Base-by-base conservation (phyloP, 2,329 filamentous ascomycete species). In the Cercospora sp. region DNA sequence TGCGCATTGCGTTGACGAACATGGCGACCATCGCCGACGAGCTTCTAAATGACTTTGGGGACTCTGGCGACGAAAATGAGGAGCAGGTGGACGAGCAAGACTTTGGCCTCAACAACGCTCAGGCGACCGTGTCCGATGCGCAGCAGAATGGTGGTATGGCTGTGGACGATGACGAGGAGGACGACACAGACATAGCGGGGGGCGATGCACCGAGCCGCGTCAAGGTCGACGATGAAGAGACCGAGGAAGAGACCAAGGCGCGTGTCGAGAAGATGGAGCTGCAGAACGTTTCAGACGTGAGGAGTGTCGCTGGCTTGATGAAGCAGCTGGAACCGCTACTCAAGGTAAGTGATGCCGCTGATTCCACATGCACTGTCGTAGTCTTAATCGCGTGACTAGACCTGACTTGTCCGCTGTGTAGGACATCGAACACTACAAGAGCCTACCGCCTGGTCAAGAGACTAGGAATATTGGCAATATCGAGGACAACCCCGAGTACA, bases 1-100 rank as follows among this genome's bases (percentile, higher is more conserved):
- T 64, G 70, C 68, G 64, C 55, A 58, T 23, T 20, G 28, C 57
- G 18, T 16, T 13, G 16, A 28, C 31, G 80, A 73, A 63, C 16
- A 96, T 97, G 93, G 93, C 94, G 79, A 96, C 93, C 55, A 86
- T 96, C 71, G 94, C 92, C 70, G 94, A 98, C 76, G 94, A 98
- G 79, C 87, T 99, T 10, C 85, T 98, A 74, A 92, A 95, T 76
- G 93, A 96, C 78, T 95, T 96, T 72, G 93, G 93, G 75, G 92
- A 96, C 77, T 92, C 89, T 5, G 93, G 89, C 62, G 92, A 92
- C 63, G 92, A 95, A 74, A 87, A 86, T 42, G 90, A 90, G 69
- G 83, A 87, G 33, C 69, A 76, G 45, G 74, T 69, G 30, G 76
- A 77, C 23, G 73, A 75, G 64, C 70, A 74, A 18, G 70, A 72